phyloP scores from a whole-genome alignment of 108 stramenopile genomes.

The Pseudonitzschia delicatissima region DNA sequence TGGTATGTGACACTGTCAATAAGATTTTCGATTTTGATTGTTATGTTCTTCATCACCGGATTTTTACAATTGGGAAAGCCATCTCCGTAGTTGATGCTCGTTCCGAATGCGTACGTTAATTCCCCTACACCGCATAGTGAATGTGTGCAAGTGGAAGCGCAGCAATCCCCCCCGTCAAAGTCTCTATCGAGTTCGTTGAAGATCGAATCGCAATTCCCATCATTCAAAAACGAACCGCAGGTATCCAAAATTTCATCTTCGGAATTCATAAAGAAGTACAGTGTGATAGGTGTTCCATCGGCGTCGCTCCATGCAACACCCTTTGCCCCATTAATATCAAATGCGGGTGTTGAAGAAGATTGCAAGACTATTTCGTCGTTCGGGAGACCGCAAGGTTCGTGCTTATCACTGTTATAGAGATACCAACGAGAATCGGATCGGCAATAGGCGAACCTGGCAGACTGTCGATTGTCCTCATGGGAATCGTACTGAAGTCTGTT shows the following conservation, averaged over 20 bases:
- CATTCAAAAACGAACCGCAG: neutral
- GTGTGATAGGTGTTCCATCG: neutral
- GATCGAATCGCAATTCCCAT: neutral
- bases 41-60: neutral
- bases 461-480: neutral
- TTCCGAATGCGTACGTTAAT: neutral
- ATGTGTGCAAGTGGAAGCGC: neutral
- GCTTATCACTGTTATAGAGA: neutral
- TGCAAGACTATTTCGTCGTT: neutral
- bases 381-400: neutral
- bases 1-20: neutral
- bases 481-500: neutral
- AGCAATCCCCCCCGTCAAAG: slow-evolving; percentile 10
- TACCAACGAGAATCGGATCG: neutral
- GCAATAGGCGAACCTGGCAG: neutral
- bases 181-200: neutral
- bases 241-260: neutral
- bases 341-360: neutral
- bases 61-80: neutral
- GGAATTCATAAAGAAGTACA: neutral
- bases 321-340: neutral
- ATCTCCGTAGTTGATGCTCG: neutral
- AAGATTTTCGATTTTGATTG: neutral
- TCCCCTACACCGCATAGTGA: neutral
- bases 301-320: neutral